These are phyloP conservation scores for Moesziomyces parantarcticus DNA, from an alignment of 1,284 basidiomycete species.

Conservation along the genomic window DNA sequence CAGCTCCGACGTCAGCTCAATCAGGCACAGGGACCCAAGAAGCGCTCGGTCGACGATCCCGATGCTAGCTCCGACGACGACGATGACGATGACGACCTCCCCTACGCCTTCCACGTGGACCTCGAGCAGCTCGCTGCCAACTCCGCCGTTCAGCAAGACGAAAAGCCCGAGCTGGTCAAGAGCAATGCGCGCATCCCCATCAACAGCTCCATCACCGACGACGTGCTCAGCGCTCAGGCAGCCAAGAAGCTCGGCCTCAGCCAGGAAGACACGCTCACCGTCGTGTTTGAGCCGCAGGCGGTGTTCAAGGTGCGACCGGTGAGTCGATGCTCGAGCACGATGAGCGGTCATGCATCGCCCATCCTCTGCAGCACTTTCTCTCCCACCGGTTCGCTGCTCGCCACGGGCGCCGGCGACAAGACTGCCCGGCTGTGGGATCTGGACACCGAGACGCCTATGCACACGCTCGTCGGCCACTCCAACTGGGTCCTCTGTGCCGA, in stretches of 20 bases:
- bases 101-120: slow-evolving; percentile 65
- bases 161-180: slow-evolving; percentile 36
- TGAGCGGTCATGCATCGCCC: slow-evolving; percentile 84
- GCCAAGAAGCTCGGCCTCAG: slow-evolving; percentile 63
- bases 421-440: slow-evolving; percentile 95
- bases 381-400: slow-evolving; percentile 87
- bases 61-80: slow-evolving; percentile 47
- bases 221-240: slow-evolving; percentile 52
- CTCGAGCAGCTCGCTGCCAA: slow-evolving; percentile 37
- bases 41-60: slow-evolving; percentile 39
- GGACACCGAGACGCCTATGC: slow-evolving; percentile 89
- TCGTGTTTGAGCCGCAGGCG: slow-evolving; percentile 78
- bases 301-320: slow-evolving; percentile 94
- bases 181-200: slow-evolving; percentile 57
- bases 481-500: slow-evolving; percentile 97
- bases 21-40: slow-evolving; percentile 30
- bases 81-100: slow-evolving; percentile 64
- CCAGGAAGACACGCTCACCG: slow-evolving; percentile 62
- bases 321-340: slow-evolving; percentile 88
- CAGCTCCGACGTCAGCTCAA: slow-evolving; percentile 56
- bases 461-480: slow-evolving; percentile 86
- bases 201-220: slow-evolving; percentile 53
- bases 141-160: slow-evolving; percentile 8
- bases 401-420: slow-evolving; percentile 94
- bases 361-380: slow-evolving; percentile 96